Conservation (phyloP, 2,329 filamentous ascomycete genomes). For the Claviceps lovelessii region DNA sequence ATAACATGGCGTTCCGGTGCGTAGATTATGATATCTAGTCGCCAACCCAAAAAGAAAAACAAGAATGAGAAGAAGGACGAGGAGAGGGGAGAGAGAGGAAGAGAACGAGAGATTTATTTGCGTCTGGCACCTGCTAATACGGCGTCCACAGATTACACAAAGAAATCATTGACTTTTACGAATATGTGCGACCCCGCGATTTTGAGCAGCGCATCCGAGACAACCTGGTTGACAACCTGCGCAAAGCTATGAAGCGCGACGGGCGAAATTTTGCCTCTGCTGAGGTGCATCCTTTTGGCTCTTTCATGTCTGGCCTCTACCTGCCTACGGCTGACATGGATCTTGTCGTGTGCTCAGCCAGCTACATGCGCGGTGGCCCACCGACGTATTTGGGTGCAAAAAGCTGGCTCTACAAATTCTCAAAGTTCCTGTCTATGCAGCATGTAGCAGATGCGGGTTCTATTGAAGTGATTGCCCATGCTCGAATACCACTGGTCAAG, state of each 20-base stretch:
- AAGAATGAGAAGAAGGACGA: too few relatives aligned
- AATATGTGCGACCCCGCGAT: constrained; percentile 61
- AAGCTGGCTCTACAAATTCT: constrained; percentile 47
- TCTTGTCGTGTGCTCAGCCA: constrained; percentile 57
- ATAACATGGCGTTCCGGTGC: constrained; percentile 43
- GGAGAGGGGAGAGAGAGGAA: too few relatives aligned
- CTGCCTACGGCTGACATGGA: constrained; percentile 78
- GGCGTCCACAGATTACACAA: constrained; percentile 54
- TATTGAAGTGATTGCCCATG: constrained; percentile 55
- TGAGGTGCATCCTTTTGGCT: constrained; percentile 69
- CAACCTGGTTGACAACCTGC: constrained; percentile 57
- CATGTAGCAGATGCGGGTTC: constrained; percentile 43
- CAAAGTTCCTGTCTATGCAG: constrained; percentile 39
- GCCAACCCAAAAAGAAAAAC: too few relatives aligned
- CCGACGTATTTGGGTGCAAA: constrained; percentile 34
- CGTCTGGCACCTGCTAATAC: background rate
- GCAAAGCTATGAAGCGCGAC: constrained; percentile 38
- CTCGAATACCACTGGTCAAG: constrained; percentile 86
- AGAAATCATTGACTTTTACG: constrained; percentile 79
- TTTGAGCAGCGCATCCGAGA: constrained; percentile 66
- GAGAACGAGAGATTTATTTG: too few relatives aligned
- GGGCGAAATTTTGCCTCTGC: constrained; percentile 40
- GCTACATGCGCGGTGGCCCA: constrained; percentile 40
- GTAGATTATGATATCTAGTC: constrained; percentile 9
- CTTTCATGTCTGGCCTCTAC: constrained; percentile 70